Evolutionary conservation across 441 rosid genomes (phyloP).

Genomic region (Aleurites moluccanus): DNA sequence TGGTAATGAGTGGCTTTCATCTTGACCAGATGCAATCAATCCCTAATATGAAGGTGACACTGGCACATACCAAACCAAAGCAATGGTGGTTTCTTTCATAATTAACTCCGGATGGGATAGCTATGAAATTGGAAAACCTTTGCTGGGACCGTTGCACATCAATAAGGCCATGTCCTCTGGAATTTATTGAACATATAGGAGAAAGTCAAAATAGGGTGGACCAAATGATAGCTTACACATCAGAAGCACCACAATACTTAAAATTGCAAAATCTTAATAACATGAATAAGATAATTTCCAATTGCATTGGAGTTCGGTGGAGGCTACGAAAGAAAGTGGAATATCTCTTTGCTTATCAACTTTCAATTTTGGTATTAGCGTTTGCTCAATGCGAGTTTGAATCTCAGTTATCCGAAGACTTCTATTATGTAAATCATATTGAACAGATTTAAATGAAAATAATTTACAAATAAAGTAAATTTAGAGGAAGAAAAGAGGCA

Average conservation of each 20-base stretch:
- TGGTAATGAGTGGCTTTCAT: slow-evolving; percentile 17
- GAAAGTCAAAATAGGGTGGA: not conserved
- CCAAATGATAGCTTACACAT: slow-evolving; percentile 25
- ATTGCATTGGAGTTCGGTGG: not conserved
- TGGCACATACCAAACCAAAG: slow-evolving; percentile 9
- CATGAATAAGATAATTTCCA: not conserved
- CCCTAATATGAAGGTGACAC: not conserved
- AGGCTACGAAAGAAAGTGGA: not conserved
- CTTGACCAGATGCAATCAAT: slow-evolving; percentile 27
- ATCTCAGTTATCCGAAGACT: too few species aligned
- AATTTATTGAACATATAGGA: slow-evolving; percentile 19
- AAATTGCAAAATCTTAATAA: not conserved
- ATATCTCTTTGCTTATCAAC: too few species aligned
- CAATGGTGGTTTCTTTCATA: slow-evolving; percentile 17
- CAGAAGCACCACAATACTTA: not conserved
- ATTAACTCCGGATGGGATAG: slow-evolving; percentile 8
- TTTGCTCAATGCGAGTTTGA: too few species aligned
- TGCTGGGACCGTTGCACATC: slow-evolving; percentile 29
- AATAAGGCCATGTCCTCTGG: not conserved
- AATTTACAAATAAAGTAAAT: not conserved
- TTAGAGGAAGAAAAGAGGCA: not conserved
- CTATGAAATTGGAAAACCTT: slow-evolving; percentile 8
- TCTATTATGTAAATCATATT: too few species aligned
- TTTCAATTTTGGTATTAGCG: too few species aligned
- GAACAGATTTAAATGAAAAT: too few species aligned